Evolutionary conservation across 2,329 filamentous ascomycete genomes (phyloP), one percentile per base, ranked within the genome.

Genomic region (Cordyceps militaris): DNA sequence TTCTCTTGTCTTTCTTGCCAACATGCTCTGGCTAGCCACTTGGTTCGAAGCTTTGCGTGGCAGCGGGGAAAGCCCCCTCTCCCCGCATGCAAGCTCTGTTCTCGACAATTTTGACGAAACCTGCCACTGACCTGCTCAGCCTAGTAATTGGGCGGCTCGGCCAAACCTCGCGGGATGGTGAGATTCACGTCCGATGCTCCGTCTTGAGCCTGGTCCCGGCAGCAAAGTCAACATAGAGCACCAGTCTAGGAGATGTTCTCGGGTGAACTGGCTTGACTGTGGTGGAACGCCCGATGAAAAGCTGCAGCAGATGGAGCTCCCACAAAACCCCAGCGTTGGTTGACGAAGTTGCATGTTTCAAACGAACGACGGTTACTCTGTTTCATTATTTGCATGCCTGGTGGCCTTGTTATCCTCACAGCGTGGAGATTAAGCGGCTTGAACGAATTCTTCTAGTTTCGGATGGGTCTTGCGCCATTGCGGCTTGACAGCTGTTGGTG

Each of bases 291-390:
- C 9, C 10, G 32, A 23, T 24, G 51, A 38, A 48, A 30, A 23
- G 43, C 24, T 32, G 32, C 16, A 34, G 43, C 43, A 43, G 21
- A 34, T 36, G 26, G 47, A 28, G 30, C 24, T 44, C 38, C 28
- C 13, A 19, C 46, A 57, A 42, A n/a, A 42, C 34, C 36, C 28
- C 28, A 34, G 30, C 50, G 46, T 38, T 57, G 55, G 55, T 16
- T 49, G 54, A 43, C 19, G 14, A 57, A 57, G 36, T 51, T 38
- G 24, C 46, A 38, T 51, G 47, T 46, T 57, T 51, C 38, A 51
- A 56, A 57, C 38, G 44, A 56, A 57, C 38, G 47, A 57, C 55
- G 55, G 47, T 57, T 50, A 57, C 46, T 57, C 46, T 57, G 38
- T 57, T 57, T 57, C 55, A 50, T 50, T 51, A 48, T 50, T 50